Evolutionary conservation across 1,284 basidiomycete species (phyloP), one percentile per base, ranked within the genome.

Genomic region (Ganoderma leucocontextum): DNA sequence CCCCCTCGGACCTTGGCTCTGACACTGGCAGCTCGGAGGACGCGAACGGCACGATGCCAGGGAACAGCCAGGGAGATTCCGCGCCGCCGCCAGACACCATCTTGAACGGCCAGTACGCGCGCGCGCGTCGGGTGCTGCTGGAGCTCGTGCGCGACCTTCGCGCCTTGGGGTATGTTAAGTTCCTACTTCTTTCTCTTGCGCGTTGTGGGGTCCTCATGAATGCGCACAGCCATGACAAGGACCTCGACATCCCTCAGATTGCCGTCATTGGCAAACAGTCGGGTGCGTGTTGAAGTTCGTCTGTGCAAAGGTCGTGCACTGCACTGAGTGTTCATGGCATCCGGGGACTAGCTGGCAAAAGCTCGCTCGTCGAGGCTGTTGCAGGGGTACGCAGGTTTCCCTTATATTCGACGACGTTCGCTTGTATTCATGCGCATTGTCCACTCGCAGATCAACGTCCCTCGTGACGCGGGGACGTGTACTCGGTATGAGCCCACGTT

Each of bases 381-480:
- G 87, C 84, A 17, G 86, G 85, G 12, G 88, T 89, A 74, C 58
- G 83, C 77, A 33, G 10, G 12, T 9, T 17, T 19, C n/a, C 53
- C 17, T 60, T n/a, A 38, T 13, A 4, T 55, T 62, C 33, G n/a
- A 39, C 58, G 4, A 9, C 4, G 7, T 13, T 7, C 15, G 1
- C 19, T 9, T 35, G 12, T 19, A 19, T 36, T 49, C 12, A 36
- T 25, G 12, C 39, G 5, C 39, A 29, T n/a, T n/a, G n/a, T 44
- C 44, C n/a, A 8, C 17, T 13, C 1, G 17, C 60, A 90, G 89
- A 86, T 89, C 49, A 85, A 78, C 52, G 87, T 89, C 29, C 88
- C 88, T 19, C 79, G 88, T 19, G 87, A 89, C 49, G 85, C 82
- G 49, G 86, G 86, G 19, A 89, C 87, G 0, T 90, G 88, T 65